phyloP scores from a whole-genome alignment of 83 land plant genomes.

The Diphasiastrum complanatum region DNA sequence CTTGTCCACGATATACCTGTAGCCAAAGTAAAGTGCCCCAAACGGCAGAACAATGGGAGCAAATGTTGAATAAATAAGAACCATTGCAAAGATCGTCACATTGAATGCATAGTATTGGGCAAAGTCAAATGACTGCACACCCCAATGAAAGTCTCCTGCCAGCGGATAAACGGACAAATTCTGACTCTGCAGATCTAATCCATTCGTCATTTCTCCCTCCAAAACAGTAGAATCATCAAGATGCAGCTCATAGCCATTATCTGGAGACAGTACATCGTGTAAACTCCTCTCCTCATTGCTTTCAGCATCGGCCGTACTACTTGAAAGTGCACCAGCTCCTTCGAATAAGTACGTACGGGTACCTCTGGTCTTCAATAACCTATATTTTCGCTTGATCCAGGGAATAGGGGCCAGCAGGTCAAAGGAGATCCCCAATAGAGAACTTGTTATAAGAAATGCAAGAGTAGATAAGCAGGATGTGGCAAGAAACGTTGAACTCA shows the following conservation, averaged over 20 bases:
- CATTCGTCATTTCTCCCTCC: constrained; percentile 21
- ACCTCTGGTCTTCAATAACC: constrained; percentile 54
- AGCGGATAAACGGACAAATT: constrained; percentile 60
- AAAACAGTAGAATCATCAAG: too few species aligned
- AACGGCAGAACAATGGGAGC: constrained; percentile 77
- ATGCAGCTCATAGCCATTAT: too few species aligned
- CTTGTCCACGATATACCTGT: constrained; percentile 80
- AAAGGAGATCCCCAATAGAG: constrained; percentile 78
- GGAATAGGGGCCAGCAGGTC: constrained; percentile 83
- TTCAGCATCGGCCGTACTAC: too few species aligned
- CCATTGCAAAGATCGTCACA: constrained; percentile 78
- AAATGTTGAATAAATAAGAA: constrained; percentile 68
- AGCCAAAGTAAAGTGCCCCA: constrained; percentile 77
- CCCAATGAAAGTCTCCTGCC: constrained; percentile 38
- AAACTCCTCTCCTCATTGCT: too few species aligned
- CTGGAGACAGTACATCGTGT: too few species aligned
- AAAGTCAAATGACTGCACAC: constrained; percentile 70
- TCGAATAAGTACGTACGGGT: constrained; percentile 54
- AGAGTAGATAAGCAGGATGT: constrained; percentile 75
- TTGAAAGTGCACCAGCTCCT: too few species aligned
- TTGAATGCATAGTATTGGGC: constrained; percentile 89
- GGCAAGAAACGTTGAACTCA: constrained; percentile 73
- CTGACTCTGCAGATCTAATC: constrained; percentile 44
- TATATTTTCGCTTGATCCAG: constrained; percentile 73
- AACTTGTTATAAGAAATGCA: constrained; percentile 79